Base-by-base conservation (phyloP, 2,329 filamentous ascomycete genomes). In the Macrophomina pseudophaseolina region DNA sequence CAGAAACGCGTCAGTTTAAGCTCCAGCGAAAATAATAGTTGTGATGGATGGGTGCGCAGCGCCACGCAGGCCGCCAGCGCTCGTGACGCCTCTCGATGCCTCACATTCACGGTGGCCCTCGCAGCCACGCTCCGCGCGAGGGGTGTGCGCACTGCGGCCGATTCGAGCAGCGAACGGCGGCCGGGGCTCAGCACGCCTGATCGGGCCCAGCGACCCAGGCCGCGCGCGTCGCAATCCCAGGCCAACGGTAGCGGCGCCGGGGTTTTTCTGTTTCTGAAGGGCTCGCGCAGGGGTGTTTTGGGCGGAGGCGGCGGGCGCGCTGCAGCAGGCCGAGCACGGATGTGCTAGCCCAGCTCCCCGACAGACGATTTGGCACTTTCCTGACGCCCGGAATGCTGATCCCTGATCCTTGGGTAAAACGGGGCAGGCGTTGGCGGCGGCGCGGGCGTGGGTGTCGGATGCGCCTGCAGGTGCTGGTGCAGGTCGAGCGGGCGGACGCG, bases 331-430 rank as follows among this genome's bases (percentile, higher is more conserved):
- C 56, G 30, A 28, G 42, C 44, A 62, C 58, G 58, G 58, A 49
- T 62, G 58, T 35, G 44, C 58, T 62, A 49, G 58, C 58, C 23
- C 44, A 35, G 44, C 58, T 62, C 58, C 58, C 58, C 58, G 58
- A 62, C 58, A 62, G 9, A 49, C 58, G 58, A 62, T 18, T 62
- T 35, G 46, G 58, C 58, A 18, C 30, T 48, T 48, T 62, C 58
- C 58, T 62, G 30, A 35, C 58, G 33, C 42, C 46, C 58, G 58
- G 58, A 62, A 62, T 49, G 58, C 58, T 30, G 58, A 62, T 62
- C 58, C 58, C 58, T 62, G 58, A 62, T 62, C 58, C 58, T 62
- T 49, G 58, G 58, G 44, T 44, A 35, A 62, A 62, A 59, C 58
- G 58, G 58, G 58, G 58, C 58, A 49, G 58, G 58, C 30, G 58